These are phyloP conservation scores for Trypanosoma boissoni DNA, from an alignment of 208 protist species.

Conservation along the genomic window DNA sequence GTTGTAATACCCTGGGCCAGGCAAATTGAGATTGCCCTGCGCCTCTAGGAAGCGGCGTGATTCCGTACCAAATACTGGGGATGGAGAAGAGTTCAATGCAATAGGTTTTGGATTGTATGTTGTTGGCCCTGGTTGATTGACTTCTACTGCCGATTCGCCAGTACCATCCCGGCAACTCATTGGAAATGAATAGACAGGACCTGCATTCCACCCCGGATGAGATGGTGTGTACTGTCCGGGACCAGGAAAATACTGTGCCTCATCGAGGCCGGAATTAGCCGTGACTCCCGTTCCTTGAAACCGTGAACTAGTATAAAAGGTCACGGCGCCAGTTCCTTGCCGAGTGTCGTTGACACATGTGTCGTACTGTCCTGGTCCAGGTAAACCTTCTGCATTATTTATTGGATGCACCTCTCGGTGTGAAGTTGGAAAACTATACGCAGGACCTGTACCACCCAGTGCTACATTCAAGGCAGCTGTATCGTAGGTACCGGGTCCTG, in stretches of 20 bases:
- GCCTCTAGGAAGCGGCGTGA: not conserved
- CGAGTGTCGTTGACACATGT: not conserved
- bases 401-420: conserved; percentile 14
- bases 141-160: not conserved
- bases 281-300: too few species aligned
- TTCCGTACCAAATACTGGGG: conserved; percentile 13
- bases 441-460: not conserved
- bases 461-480: conserved; percentile 7
- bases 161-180: not conserved
- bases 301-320: too few species aligned
- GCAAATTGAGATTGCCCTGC: not conserved
- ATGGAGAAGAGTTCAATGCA: not conserved
- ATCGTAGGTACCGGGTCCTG: conserved; percentile 38
- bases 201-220: conserved; percentile 23
- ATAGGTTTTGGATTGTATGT: conserved; percentile 17
- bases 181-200: conserved; percentile 24
- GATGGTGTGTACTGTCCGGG: conserved; percentile 25
- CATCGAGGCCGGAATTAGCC: not conserved
- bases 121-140: conserved; percentile 19
- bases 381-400: conserved; percentile 1
- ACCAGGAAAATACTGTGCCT: conserved; percentile 5
- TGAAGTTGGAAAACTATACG: conserved; percentile 28
- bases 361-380: conserved; percentile 35
- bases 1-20: conserved; percentile 23
- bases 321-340: too few species aligned